phyloP scores from a whole-genome alignment of 129 eudicot genomes.

The Pseudognaphalium luteoalbum region DNA sequence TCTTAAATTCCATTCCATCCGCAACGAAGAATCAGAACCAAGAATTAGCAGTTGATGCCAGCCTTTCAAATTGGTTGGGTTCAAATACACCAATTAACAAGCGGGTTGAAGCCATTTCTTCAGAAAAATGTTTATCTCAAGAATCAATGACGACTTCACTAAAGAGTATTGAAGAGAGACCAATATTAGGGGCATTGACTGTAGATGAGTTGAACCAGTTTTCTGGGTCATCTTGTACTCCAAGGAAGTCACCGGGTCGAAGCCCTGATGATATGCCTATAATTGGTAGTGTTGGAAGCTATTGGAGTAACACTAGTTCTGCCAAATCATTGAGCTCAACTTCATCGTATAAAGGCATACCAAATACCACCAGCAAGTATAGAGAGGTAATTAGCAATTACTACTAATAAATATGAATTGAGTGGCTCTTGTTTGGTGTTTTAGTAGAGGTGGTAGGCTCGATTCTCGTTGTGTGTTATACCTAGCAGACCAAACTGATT shows the following conservation, averaged over 20 bases:
- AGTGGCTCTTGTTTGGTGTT: not conserved
- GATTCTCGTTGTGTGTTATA: not conserved
- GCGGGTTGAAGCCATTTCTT: conserved; percentile 37
- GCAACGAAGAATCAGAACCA: conserved; percentile 40
- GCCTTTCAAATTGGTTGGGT: conserved; percentile 88
- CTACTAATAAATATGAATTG: not conserved
- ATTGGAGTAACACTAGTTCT: conserved; percentile 59
- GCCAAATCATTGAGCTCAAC: conserved; percentile 40
- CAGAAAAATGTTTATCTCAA: conserved; percentile 50
- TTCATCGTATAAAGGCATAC: conserved; percentile 90
- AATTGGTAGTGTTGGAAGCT: conserved; percentile 83
- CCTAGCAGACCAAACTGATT: not conserved
- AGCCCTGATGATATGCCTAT: conserved; percentile 95
- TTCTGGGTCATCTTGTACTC: conserved; percentile 54
- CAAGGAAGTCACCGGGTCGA: conserved; percentile 75
- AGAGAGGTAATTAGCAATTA: conserved; percentile 63
- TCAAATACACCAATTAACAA: conserved; percentile 46
- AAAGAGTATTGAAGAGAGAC: conserved; percentile 68
- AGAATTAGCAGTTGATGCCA: conserved; percentile 79
- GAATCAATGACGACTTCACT: conserved; percentile 45
- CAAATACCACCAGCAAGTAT: conserved; percentile 90
- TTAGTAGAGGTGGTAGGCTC: not conserved
- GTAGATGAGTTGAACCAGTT: conserved; percentile 72
- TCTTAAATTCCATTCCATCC: conserved; percentile 13
- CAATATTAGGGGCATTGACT: conserved; percentile 86